Evolutionary conservation across 139 green algal genomes (phyloP), one percentile per base, ranked within the genome.

Genomic region (Yamagishiella unicocca): DNA sequence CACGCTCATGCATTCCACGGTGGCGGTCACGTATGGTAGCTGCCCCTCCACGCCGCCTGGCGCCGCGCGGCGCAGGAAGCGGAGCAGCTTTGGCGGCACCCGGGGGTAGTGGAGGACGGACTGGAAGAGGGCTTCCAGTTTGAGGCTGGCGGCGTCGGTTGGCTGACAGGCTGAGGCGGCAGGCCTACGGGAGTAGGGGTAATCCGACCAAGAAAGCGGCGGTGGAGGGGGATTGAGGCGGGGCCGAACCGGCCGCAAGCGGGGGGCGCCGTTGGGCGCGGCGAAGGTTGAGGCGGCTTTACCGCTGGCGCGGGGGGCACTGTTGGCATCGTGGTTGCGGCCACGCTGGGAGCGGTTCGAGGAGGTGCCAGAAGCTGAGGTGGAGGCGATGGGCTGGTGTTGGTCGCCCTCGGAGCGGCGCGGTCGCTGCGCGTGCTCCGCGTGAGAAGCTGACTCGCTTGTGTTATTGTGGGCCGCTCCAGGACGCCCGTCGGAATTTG

Each of bases 121-220:
- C 84, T 95, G 92, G n/a, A 95, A 89, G 0, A 95, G 75, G 0
- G 92, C 92, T 66, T 95, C 92, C 5, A 95, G 38, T 46, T 95
- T 68, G 14, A 82, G 83, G 25, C 62, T 87, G 1, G 33, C 45
- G 38, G n/a, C 64, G 75, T 94, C 88, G n/a, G 38, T n/a, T 2
- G 61, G 62, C 27, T 42, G 19, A 35, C 82, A 87, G 19, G 55
- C 27, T 25, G 54, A 72, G 37, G 78, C 79, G 9, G 38, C n/a
- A 45, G 87, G 43, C 12, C 38, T 21, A 29, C 81, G 70, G 40
- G 12, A 43, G 53, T 84, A 88, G 62, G 72, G 62, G 22, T 70
- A 76, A 37, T 87, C 83, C 1, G 53, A 31, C 80, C 80, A 86
- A 4, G 80, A 55, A 31, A 67, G 42, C 5, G 80, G 43, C 62